Evolutionary conservation across 106 monocot genomes (phyloP), one percentile per base, ranked within the genome.

Genomic region (Alisma plantagoaquatica): DNA sequence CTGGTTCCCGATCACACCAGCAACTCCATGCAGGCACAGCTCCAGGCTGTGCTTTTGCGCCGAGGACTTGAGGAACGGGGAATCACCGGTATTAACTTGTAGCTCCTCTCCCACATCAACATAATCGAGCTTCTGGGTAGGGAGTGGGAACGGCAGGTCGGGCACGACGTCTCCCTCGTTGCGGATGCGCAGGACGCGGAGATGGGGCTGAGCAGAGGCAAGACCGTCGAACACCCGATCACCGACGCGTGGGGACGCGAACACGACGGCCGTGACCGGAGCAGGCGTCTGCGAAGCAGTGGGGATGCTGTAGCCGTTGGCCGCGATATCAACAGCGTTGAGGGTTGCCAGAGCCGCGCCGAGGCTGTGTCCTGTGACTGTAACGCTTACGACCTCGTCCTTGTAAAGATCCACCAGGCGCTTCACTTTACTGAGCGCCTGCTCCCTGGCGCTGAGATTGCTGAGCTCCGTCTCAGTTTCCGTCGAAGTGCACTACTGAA

Each of bases 191-290:
- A 84, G 75, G 23, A 91, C 63, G 17, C 64, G 41, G 4, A 84
- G 56, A 42, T 56, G 28, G 0, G 42, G 63, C 5, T 61, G 30
- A 15, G n/a, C 15, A 23, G 56, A 59, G 74, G 75, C 83, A 19
- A 66, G 17, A 10, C 54, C 56, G 29, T 51, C 43, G 76, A 91
- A 91, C 42, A 53, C 31, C 19, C 23, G 41, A 59, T 91, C 73
- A 1, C 90, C 90, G 14, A 84, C 90, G 0, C 80, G 73, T 17
- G 90, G 90, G 57, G 77, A 72, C 4, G 83, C 90, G 44, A 84
- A 84, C 65, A 75, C 71, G 52, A 91, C 23, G 31, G 62, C 74
- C 23, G 90, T 67, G 67, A 91, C 84, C 0, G 77, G 83, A 52
- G 20, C 31, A 25, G 20, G 12, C 52, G 43, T 35, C n/a, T n/a